Evolutionary conservation across 768 basidiomycete species (phyloP), one percentile per base, ranked within the genome.

Genomic region (Suillus subaureus): DNA sequence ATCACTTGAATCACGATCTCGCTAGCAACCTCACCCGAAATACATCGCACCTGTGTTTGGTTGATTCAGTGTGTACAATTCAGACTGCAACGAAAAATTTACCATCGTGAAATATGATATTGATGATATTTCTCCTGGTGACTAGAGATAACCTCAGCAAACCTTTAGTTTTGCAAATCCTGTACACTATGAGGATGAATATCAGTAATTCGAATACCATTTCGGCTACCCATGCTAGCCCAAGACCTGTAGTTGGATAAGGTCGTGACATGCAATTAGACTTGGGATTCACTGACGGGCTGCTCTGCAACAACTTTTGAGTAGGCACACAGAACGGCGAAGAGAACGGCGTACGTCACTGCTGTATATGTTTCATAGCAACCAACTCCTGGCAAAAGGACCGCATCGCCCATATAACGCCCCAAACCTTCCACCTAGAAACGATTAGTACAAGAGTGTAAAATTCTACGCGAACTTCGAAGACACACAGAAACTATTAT

Each of bases 401-500:
- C 33, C 1, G 33, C 33, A 35, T 11, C 83, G 81, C 4, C 79
- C 79, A 39, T 82, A 75, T 5, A 85, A 66, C 0, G 81, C 69
- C 80, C 81, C 85, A 85, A 85, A 60, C 6, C 21, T 18, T n/a
- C 52, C 52, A 11, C 52, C 52, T 54, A 11, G 9, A 5, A 21
- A 51, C 6, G 12, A 21, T 8, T 15, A 52, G 9, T 21, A 54
- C 13, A 26, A 54, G 33, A n/a, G 15, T 12, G 57, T 31, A 58
- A 65, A 64, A 55, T 26, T 31, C 0, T 54, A 54, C 8, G 8
- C 37, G 4, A 37, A 37, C 12, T 37, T 13, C 4, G 43, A 31
- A 40, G 35, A 75, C 82, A 58, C 68, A 86, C 85, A 52, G 68
- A 75, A 58, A 78, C 67, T 6, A 82, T 61, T 1, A 67, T 72